A percentile compares a stretch with the other conserved stretches of the same genome.
Conservation (phyloP, 1,139 yeast genomes). For the Pichia cactophila region DNA sequence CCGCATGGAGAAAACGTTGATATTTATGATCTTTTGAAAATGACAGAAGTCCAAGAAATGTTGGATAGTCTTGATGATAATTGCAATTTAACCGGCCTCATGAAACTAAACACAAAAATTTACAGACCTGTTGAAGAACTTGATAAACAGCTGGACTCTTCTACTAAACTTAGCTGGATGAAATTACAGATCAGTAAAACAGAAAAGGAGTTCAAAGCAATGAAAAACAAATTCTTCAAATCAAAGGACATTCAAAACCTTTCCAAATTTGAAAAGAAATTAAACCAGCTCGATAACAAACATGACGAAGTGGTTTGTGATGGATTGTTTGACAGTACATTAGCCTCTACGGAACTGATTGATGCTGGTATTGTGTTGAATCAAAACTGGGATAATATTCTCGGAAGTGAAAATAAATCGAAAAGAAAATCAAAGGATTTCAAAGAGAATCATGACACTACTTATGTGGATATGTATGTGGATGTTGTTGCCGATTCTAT, state of each 20-base stretch:
- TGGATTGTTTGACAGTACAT: conserved; percentile 11
- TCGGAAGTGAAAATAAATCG: neutral
- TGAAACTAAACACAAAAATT: conserved; percentile 8
- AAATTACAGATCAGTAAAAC: conserved; percentile 29
- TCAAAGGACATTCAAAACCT: conserved; percentile 14
- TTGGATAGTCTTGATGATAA: conserved; percentile 16
- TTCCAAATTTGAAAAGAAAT: conserved; percentile 13
- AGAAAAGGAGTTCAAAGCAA: conserved; percentile 25
- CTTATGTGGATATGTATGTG: neutral
- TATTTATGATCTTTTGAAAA: conserved; percentile 45
- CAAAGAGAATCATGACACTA: neutral
- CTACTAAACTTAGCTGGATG: conserved; percentile 23
- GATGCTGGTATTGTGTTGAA: conserved; percentile 9
- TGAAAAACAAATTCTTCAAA: conserved; percentile 17
- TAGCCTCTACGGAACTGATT: neutral
- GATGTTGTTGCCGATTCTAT: neutral
- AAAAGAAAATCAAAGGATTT: neutral
- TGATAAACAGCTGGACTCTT: conserved; percentile 24
- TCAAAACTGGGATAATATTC: conserved; percentile 4
- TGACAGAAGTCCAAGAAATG: conserved; percentile 23
- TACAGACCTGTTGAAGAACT: conserved; percentile 26
- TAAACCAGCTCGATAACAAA: conserved; percentile 10
- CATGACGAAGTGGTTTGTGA: conserved; percentile 18
- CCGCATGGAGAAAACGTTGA: conserved; percentile 73
- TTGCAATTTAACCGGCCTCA: conserved; percentile 9